Base-by-base conservation (phyloP, 169 alveolate genomes). In the Cryptosporidium ubiquitum region DNA sequence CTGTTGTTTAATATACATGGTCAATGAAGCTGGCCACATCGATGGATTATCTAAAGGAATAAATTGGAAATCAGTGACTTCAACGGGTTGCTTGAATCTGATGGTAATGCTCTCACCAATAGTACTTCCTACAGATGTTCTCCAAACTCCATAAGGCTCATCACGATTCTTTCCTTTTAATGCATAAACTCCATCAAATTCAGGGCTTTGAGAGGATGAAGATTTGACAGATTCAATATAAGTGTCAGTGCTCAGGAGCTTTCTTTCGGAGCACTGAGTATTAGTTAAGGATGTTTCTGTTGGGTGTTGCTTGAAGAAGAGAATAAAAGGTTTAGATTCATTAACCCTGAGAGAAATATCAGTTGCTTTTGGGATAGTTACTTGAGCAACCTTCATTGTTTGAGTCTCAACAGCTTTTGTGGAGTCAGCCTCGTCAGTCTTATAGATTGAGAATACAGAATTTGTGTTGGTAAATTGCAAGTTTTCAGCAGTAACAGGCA, bases 131-230 rank as follows among this genome's bases (percentile, higher is more conserved):
- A 49, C 29, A 18, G 93, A 84, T 1, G 95, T 92, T 70, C 73
- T 85, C 95, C 95, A 92, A 69, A 93, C 69, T 42, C 94, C 91
- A 79, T 70, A 92, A 68, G 94, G 94, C 66, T 89, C 85, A 49
- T 93, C 94, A 66, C 92, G 66, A 64, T 92, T 92, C 84, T 86
- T 84, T 52, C 95, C 95, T 70, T 92, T 73, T 40, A 93, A 58
- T 14, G 94, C 96, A 60, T 93, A 93, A 47, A 66, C 69, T 66
- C 96, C 93, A 58, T 91, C 93, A 84, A 69, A 92, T 61, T 86
- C 92, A n/a, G 86, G 91, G 29, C 93, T 84, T 61, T 89, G 93
- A 33, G 91, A 86, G 6, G 94, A 92, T 51, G 94, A 86, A 33
- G 93, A 29, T n/a, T 86, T 86, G 51, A 92, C 91, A 42, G 71